Conservation (phyloP, 139 green algal species). For the Picochlorum sp. region DNA sequence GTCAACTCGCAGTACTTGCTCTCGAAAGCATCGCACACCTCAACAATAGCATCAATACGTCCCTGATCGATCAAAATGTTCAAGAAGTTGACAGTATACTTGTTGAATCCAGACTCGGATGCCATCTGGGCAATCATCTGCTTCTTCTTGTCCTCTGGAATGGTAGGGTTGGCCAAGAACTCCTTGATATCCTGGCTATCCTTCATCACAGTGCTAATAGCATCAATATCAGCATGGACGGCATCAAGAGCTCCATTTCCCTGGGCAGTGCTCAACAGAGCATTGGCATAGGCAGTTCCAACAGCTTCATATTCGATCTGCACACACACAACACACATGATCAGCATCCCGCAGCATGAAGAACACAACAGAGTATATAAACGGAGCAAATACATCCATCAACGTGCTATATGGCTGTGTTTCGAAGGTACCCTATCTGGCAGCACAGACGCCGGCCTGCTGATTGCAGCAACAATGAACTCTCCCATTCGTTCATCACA, state of each 20-base stretch:
- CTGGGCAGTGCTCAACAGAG: conserved; percentile 86
- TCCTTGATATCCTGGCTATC: conserved; percentile 52
- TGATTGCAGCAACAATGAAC: too few relatives aligned
- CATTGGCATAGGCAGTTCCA: conserved; percentile 78
- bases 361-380: too few relatives aligned
- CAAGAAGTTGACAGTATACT: conserved; percentile 94
- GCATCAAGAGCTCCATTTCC: conserved; percentile 75
- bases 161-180: conserved; percentile 83
- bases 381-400: too few relatives aligned
- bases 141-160: conserved; percentile 77
- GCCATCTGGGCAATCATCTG: conserved; percentile 72
- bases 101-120: conserved; percentile 68
- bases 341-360: too few relatives aligned
- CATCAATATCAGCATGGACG: conserved; percentile 75
- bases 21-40: conserved; percentile 91
- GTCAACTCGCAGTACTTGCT: conserved; percentile 88
- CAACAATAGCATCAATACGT: conserved; percentile 67
- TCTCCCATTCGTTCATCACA: too few relatives aligned
- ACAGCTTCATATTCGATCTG: conserved; percentile 38
- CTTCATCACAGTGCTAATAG: conserved; percentile 57
- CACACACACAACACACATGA: background rate
- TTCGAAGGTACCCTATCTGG: too few relatives aligned
- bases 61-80: conserved; percentile 89
- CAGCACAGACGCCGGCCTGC: too few relatives aligned
- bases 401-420: too few relatives aligned